These are phyloP conservation scores for Sporobolomyces roseus DNA, from an alignment of 768 basidiomycete genomes.

Conservation along the genomic window DNA sequence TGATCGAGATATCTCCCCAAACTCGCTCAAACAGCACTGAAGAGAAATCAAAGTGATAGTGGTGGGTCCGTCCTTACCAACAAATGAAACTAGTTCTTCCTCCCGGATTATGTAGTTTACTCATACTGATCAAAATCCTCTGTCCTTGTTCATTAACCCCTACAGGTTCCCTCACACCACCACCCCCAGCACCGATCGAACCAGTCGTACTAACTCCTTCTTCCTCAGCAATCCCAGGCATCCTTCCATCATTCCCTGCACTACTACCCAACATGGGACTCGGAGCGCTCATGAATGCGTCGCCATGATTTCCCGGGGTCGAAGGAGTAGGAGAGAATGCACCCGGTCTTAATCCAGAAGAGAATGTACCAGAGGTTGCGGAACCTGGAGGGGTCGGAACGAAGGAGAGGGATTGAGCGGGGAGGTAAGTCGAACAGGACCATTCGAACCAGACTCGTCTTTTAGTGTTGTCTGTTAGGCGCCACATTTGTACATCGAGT, in stretches of 20 bases:
- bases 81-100: too few species aligned
- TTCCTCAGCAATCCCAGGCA: constrained; percentile 36
- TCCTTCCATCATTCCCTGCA: constrained; percentile 28
- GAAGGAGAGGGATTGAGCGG: constrained; percentile 53
- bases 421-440: constrained; percentile 89
- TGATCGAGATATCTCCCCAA: too few species aligned
- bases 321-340: constrained; percentile 16
- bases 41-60: too few species aligned
- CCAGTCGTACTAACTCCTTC: constrained; percentile 1
- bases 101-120: constrained; percentile 89
- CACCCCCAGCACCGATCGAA: constrained; percentile 15
- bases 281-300: constrained; percentile 39
- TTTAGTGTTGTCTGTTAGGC: constrained; percentile 77
- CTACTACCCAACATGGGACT: constrained; percentile 22
- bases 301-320: constrained; percentile 3
- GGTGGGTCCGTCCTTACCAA: too few species aligned
- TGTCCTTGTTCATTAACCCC: constrained; percentile 27
- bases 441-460: constrained; percentile 92
- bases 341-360: constrained; percentile 5
- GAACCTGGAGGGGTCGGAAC: constrained; percentile 17
- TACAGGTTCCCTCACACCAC: background rate
- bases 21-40: too few species aligned
- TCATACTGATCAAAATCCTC: constrained; percentile 84
- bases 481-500: constrained; percentile 88
- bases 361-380: constrained; percentile 32